These are phyloP conservation scores for Malania oleifera DNA, from an alignment of 164 flowering plant species.

Conservation along the genomic window DNA sequence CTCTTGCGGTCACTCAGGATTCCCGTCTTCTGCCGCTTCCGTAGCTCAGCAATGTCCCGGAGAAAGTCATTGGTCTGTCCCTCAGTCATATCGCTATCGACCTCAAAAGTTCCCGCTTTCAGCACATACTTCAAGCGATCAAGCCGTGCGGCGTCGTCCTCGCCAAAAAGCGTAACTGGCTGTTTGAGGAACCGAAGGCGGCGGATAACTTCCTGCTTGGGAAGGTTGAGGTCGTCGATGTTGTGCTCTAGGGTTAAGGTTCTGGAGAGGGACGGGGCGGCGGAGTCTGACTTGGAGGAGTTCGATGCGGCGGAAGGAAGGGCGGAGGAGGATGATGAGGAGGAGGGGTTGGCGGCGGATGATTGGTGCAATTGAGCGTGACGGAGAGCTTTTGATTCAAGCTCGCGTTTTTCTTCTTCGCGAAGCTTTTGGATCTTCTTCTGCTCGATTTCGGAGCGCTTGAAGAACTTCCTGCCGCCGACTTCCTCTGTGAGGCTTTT, in stretches of 20 bases:
- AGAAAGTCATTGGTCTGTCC: constrained; percentile 97
- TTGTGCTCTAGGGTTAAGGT: constrained; percentile 59
- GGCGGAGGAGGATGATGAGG: constrained; percentile 1
- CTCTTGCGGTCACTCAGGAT: constrained; percentile 68
- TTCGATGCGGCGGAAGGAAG: constrained; percentile 15
- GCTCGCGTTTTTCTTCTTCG: constrained; percentile 69
- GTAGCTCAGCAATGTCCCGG: constrained; percentile 78
- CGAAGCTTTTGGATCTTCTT: constrained; percentile 54
- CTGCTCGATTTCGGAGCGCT: constrained; percentile 46
- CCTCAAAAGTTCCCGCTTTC: constrained; percentile 79
- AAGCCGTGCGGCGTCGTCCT: constrained; percentile 78
- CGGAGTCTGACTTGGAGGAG: constrained; percentile 11
- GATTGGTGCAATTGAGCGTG: constrained; percentile 13
- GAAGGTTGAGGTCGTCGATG: constrained; percentile 75
- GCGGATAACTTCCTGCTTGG: constrained; percentile 80
- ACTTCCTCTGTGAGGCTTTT: constrained; percentile 23
- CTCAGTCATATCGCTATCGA: constrained; percentile 93
- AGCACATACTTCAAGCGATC: constrained; percentile 68
- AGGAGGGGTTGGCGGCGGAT: constrained; percentile 19
- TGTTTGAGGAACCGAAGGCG: constrained; percentile 86
- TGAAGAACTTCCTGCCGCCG: constrained; percentile 37
- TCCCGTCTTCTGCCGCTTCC: constrained; percentile 92
- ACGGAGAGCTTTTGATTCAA: constrained; percentile 60
- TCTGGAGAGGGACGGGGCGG: constrained; percentile 29
- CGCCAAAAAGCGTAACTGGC: constrained; percentile 90